Conservation (phyloP, 2,329 filamentous ascomycete genomes). For the Arthrobotrys musiformis region DNA sequence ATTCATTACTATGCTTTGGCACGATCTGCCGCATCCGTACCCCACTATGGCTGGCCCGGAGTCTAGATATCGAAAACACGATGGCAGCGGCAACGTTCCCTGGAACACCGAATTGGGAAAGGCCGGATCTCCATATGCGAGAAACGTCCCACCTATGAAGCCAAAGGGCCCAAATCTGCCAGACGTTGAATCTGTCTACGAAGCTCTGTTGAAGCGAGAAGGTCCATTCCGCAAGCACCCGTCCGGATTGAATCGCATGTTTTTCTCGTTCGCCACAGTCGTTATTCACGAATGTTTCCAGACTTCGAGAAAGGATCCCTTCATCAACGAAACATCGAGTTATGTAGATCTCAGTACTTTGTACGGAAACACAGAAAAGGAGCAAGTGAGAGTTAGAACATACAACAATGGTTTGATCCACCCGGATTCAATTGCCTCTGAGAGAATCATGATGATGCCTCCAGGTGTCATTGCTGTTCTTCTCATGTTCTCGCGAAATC, state of each 20-base stretch:
- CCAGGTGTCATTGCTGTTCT: conserved; percentile 74
- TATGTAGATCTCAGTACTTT: conserved; percentile 79
- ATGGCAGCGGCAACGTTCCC: conserved; percentile 68
- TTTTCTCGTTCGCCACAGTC: conserved; percentile 70
- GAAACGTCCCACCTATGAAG: conserved; percentile 69
- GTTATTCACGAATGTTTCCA: conserved; percentile 70
- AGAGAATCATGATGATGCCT: conserved; percentile 73
- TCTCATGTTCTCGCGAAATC: conserved; percentile 76
- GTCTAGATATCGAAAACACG: conserved; percentile 64
- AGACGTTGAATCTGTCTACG: conserved; percentile 66
- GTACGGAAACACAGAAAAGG: conserved; percentile 74
- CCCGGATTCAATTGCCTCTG: conserved; percentile 76
- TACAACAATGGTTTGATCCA: conserved; percentile 74
- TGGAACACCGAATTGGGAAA: conserved; percentile 72
- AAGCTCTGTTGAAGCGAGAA: conserved; percentile 66
- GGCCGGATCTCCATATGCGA: conserved; percentile 74
- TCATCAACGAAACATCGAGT: conserved; percentile 75
- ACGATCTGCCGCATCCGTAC: conserved; percentile 68
- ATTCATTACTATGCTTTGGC: conserved; percentile 68
- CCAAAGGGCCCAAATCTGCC: conserved; percentile 67
- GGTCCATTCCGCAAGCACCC: conserved; percentile 68
- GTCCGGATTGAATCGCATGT: conserved; percentile 73
- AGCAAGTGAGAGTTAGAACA: conserved; percentile 73
- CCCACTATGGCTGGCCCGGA: conserved; percentile 65
- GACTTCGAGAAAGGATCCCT: conserved; percentile 72